Evolutionary conservation across 495 filamentous ascomycete species (phyloP).

Genomic region (Echria macrotheca): DNA sequence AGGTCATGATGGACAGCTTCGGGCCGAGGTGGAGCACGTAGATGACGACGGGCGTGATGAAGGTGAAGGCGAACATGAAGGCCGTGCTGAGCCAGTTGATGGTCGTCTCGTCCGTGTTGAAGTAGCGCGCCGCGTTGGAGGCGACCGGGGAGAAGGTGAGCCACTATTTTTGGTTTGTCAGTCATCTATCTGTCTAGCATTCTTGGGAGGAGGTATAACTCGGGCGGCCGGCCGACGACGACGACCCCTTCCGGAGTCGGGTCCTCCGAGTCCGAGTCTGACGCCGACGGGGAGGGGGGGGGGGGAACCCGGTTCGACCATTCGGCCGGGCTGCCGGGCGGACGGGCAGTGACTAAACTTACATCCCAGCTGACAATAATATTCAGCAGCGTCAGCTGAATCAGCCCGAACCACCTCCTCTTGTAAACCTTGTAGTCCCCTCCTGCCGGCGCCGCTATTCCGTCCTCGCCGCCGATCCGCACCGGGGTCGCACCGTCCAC

Average conservation of each 20-base stretch:
- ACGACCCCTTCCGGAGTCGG: background rate
- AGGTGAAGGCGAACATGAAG: slow-evolving; percentile 79
- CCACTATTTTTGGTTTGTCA: slow-evolving; percentile 55
- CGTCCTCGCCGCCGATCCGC: too few species aligned
- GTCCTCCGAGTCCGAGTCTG: too few species aligned
- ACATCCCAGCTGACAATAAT: slow-evolving; percentile 94
- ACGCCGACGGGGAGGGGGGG: too few species aligned
- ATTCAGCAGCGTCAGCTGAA: slow-evolving; percentile 80
- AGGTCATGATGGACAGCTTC: slow-evolving; percentile 67
- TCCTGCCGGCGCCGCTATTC: slow-evolving; percentile 12
- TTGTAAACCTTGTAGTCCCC: slow-evolving; percentile 72
- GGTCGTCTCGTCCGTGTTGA: slow-evolving; percentile 62
- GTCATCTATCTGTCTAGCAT: too few species aligned
- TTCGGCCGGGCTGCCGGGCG: too few species aligned
- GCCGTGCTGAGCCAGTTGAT: slow-evolving; percentile 91
- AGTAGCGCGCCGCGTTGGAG: slow-evolving; percentile 69
- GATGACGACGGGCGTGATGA: slow-evolving; percentile 66
- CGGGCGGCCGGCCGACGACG: background rate
- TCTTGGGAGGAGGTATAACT: too few species aligned
- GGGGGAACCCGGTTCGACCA: too few species aligned
- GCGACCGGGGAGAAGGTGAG: slow-evolving; percentile 87
- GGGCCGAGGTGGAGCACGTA: slow-evolving; percentile 76
- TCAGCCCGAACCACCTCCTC: slow-evolving; percentile 81
- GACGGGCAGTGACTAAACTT: too few species aligned
- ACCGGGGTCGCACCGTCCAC: too few species aligned